These are phyloP conservation scores for Scheffersomyces illinoinensis DNA, from an alignment of 1,139 yeast genomes.

Conservation along the genomic window DNA sequence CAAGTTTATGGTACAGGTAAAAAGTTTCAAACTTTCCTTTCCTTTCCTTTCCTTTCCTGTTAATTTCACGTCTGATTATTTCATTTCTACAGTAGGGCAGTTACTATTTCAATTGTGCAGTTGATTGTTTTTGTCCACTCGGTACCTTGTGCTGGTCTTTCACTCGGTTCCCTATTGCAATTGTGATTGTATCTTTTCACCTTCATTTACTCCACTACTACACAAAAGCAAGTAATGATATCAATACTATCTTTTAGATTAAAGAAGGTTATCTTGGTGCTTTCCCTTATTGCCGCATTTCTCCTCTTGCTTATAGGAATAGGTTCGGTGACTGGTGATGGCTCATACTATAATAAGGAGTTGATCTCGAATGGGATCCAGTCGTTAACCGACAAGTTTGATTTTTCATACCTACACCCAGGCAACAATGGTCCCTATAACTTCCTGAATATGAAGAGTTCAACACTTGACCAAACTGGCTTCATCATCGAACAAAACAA, in stretches of 20 bases:
- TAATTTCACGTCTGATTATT: too few species aligned
- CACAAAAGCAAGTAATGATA: constrained; percentile 12
- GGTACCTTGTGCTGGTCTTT: too few species aligned
- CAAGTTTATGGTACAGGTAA: too few species aligned
- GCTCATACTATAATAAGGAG: constrained; percentile 1
- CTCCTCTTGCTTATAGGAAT: constrained; percentile 8
- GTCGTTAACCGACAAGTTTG: constrained; percentile 12
- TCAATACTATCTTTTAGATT: constrained; percentile 17
- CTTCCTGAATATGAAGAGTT: neutral
- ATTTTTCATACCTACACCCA: constrained; percentile 9
- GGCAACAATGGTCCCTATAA: constrained; percentile 1
- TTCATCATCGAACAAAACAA: constrained; percentile 17
- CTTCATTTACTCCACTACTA: too few species aligned
- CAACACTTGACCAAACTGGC: constrained; percentile 8
- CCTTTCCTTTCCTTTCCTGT: too few species aligned
- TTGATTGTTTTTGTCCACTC: too few species aligned
- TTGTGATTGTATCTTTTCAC: too few species aligned
- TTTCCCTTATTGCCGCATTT: constrained; percentile 9
- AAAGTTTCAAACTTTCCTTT: too few species aligned
- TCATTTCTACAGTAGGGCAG: too few species aligned
- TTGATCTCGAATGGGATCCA: constrained; percentile 5
- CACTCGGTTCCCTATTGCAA: neutral
- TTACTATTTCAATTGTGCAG: too few species aligned
- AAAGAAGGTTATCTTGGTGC: constrained; percentile 8
- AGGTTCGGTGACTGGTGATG: too few species aligned